phyloP scores from a whole-genome alignment of 306 rosid species.

The Mimosa bimucronata region DNA sequence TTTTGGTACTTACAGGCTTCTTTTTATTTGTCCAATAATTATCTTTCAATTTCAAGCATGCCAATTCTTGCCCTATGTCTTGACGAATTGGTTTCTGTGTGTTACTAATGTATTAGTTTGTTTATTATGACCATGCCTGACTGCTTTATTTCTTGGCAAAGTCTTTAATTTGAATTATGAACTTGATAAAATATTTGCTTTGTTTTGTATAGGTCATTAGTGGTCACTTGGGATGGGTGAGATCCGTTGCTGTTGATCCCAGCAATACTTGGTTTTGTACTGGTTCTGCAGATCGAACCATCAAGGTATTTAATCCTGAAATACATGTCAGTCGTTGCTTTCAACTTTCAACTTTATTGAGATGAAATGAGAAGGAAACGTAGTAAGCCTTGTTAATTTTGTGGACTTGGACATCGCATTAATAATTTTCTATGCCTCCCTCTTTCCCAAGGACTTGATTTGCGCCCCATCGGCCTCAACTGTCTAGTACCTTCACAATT shows the following conservation, averaged over 20 bases:
- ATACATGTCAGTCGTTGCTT: conserved; percentile 29
- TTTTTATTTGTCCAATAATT: not conserved
- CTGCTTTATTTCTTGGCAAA: not conserved
- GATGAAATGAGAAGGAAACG: conserved; percentile 3
- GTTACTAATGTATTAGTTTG: conserved; percentile 21
- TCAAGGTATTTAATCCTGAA: conserved; percentile 69
- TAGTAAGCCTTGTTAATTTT: conserved; percentile 26
- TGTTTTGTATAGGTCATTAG: conserved; percentile 76
- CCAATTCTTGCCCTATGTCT: not conserved
- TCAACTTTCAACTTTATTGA: not conserved
- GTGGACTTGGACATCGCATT: conserved; percentile 3
- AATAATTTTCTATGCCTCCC: not conserved
- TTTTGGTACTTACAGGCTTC: not conserved
- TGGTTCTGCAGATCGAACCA: conserved; percentile 99
- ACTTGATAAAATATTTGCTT: conserved; percentile 26
- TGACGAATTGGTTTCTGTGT: conserved; percentile 13
- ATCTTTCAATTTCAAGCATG: conserved; percentile 22
- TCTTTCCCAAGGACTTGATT: not conserved
- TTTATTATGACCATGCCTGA: conserved; percentile 13
- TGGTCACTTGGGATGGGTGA: conserved; percentile 99
- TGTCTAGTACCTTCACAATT: no score
- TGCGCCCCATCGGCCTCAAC: not conserved
- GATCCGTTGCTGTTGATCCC: conserved; percentile 95
- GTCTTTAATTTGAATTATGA: conserved; percentile 23
- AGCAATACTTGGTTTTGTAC: conserved; percentile 98